Percentiles rank a stretch among this genome's conserved stretches.
These are phyloP conservation scores for Mortierella sp. DNA, from an alignment of 371 early-diverging fungal species.

Conservation along the genomic window DNA sequence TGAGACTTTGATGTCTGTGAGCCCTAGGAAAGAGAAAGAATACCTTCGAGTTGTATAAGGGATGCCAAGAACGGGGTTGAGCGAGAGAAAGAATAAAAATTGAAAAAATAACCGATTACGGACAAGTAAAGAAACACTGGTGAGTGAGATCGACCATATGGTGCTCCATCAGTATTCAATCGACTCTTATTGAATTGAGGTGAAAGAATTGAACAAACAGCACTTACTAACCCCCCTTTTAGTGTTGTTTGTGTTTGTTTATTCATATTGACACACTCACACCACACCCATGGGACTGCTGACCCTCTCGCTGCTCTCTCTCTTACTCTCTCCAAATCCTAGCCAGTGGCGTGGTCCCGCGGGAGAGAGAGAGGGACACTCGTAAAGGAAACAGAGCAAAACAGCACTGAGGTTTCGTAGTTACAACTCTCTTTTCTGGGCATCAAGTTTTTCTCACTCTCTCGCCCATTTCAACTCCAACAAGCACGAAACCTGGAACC, in stretches of 20 bases:
- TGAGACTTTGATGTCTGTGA: not conserved
- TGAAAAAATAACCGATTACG: too few relatives aligned
- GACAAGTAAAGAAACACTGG: too few relatives aligned
- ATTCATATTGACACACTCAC: not conserved
- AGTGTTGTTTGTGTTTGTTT: not conserved
- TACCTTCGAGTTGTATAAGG: too few relatives aligned
- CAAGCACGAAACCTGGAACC: not conserved
- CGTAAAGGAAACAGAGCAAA: not conserved
- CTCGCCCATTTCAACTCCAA: slow-evolving; percentile 1
- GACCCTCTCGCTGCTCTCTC: not conserved
- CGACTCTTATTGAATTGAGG: not conserved
- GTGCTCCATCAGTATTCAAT: slow-evolving; percentile 4
- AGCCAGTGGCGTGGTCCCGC: not conserved
- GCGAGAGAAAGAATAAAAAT: too few relatives aligned
- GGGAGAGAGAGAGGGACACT: not conserved
- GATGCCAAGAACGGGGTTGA: not conserved
- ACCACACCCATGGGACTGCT: too few relatives aligned
- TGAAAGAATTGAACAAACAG: too few relatives aligned
- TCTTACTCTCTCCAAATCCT: not conserved
- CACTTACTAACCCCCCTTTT: too few relatives aligned
- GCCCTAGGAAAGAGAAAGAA: not conserved
- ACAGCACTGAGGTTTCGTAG: not conserved
- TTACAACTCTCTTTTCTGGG: not conserved
- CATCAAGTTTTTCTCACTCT: not conserved
- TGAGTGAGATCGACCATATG: not conserved